Evolutionary conservation across 805 yeast genomes (phyloP).

Genomic region (Naumovozyma baii): DNA sequence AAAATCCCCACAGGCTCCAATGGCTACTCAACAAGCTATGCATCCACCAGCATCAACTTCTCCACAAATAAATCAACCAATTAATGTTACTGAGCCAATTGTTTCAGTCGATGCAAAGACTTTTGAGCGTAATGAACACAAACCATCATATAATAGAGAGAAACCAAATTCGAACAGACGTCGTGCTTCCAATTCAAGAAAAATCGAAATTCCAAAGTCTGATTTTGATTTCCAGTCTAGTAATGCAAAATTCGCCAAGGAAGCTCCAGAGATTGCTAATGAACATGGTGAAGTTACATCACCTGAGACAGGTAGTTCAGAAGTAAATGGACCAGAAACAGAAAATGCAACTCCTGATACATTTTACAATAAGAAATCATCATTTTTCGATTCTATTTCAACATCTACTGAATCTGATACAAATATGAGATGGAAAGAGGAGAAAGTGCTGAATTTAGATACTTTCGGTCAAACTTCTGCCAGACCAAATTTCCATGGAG

Average conservation of each 20-base stretch:
- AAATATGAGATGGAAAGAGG: constrained; percentile 59
- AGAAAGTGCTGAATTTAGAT: constrained; percentile 62
- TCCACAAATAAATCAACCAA: background rate
- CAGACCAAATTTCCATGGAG: constrained; percentile 31
- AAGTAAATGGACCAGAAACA: background rate
- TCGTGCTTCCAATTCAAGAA: constrained; percentile 6
- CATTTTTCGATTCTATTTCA: constrained; percentile 83
- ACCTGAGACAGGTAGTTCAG: background rate
- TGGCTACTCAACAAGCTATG: constrained; percentile 2
- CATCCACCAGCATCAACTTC: background rate
- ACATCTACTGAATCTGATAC: constrained; percentile 46
- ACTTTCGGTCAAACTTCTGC: constrained; percentile 71
- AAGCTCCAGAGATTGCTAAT: constrained; percentile 32
- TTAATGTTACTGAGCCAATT: too few relatives aligned
- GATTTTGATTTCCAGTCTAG: constrained; percentile 70
- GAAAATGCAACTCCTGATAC: constrained; percentile 14
- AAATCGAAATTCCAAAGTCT: constrained; percentile 37
- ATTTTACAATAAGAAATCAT: constrained; percentile 67
- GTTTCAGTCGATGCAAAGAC: too few relatives aligned
- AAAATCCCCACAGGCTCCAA: constrained; percentile 9
- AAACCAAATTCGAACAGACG: constrained; percentile 3
- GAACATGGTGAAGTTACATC: constrained; percentile 11
- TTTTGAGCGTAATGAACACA: too few relatives aligned
- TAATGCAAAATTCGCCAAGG: constrained; percentile 61
- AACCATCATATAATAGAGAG: constrained; percentile 1